Percentiles rank a stretch among this genome's conserved stretches.
These are phyloP conservation scores for Millerago galiae DNA, from an alignment of 805 yeast genomes.

Conservation along the genomic window DNA sequence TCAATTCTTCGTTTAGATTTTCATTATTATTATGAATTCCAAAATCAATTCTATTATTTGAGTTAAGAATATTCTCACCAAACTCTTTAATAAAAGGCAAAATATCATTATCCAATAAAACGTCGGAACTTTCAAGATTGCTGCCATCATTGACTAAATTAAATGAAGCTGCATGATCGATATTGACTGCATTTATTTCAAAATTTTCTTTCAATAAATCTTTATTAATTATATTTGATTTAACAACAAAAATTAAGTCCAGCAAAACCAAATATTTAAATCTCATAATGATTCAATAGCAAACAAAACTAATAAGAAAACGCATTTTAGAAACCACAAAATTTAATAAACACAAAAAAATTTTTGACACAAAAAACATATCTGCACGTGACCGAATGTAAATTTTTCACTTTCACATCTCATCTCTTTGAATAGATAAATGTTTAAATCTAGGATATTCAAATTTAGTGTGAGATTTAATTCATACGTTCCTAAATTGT, in stretches of 20 bases:
- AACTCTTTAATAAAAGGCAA: slow-evolving; percentile 3
- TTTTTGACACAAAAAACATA: too few species aligned
- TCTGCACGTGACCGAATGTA: too few species aligned
- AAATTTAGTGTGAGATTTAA: background rate
- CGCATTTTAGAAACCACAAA: too few species aligned
- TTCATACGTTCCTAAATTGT: slow-evolving; percentile 18
- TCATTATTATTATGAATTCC: slow-evolving; percentile 2
- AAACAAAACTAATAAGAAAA: background rate
- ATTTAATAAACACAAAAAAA: too few species aligned
- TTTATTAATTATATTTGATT: background rate
- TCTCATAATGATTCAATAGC: background rate
- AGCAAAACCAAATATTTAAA: too few species aligned
- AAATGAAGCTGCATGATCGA: slow-evolving; percentile 1
- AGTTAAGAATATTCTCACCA: background rate
- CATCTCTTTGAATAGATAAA: too few species aligned
- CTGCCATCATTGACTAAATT: slow-evolving; percentile 2
- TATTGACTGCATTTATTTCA: background rate
- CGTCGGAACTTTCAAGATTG: background rate
- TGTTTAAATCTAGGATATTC: background rate
- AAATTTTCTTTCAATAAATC: too few species aligned
- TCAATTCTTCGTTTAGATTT: background rate
- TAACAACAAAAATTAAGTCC: background rate
- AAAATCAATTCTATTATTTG: slow-evolving; percentile 3
- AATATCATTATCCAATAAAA: background rate
- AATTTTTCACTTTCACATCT: too few species aligned